Base-by-base conservation (phyloP, 495 filamentous ascomycete species). In the Entonaema liquescens region DNA sequence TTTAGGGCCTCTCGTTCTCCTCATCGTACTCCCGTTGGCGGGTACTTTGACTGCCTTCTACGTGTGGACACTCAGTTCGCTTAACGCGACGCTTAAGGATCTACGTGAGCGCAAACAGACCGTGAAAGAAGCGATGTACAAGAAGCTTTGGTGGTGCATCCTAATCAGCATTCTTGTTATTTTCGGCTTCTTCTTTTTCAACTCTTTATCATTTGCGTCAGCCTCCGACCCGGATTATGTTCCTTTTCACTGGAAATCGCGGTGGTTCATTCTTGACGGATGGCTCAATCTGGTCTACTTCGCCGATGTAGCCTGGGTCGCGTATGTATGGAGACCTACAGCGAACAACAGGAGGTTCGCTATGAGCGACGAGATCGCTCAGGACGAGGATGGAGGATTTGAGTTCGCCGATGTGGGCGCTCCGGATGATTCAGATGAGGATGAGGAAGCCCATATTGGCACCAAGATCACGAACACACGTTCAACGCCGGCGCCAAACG, bases 121-220 rank as follows among this genome's bases (percentile, higher is more conserved):
- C 78, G 90, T 90, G 62, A 99, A 99, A 78, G 91, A 92, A 21
- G 79, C 87, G 78, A 99, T 99, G 95, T 99, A 98, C 83, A 93
- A 92, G 81, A 97, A 96, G 79, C 89, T 99, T 25, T 99, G 95
- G 95, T 99, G 93, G 93, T 94, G 93, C 79, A 96, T 99, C 66
- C 84, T 99, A 15, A 86, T 86, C 62, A 94, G 91, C 72, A 97
- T 99, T 77, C 82, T 97, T 59, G 92, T 98, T 56, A 98, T 98
- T 68, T 98, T 98, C 73, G 94, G 84, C 64, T 99, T 98, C 83
- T 97, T 99, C 84, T 89, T 89, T 81, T 88, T 98, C 80, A 98
- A 97, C 82, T 95, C 92, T 56, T 94, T 98, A 80, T 91, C 89
- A 28, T 97, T 99, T 74, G 94, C 93, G 52, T 93, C 93, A 23